Percentiles rank a stretch among this genome's conserved stretches.
These are phyloP conservation scores for Amanita phalloides DNA, from an alignment of 768 basidiomycete species.

Conservation along the genomic window DNA sequence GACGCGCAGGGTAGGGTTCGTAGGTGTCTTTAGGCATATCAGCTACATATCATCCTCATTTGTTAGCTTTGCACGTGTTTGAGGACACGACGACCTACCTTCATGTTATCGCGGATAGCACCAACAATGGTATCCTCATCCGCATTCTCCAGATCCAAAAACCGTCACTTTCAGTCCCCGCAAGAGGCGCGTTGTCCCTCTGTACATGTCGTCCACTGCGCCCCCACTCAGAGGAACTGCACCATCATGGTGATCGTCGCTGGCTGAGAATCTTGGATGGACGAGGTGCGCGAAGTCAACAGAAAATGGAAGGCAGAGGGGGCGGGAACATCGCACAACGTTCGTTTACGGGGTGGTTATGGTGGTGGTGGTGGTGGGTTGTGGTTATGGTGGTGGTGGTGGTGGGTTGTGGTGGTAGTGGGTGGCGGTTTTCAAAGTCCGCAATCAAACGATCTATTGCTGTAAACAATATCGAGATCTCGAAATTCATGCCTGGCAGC, in stretches of 20 bases:
- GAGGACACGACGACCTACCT: slow-evolving; percentile 34
- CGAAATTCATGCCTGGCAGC: too few species aligned
- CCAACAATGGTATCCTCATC: slow-evolving; percentile 54
- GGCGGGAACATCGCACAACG: too few species aligned
- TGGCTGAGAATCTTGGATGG: slow-evolving; percentile 10
- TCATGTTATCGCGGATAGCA: slow-evolving; percentile 69
- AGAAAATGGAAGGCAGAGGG: too few species aligned
- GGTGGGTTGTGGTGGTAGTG: too few species aligned
- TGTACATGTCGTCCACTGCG: slow-evolving; percentile 95
- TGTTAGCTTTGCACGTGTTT: too few species aligned
- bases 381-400: too few species aligned
- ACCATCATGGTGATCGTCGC: slow-evolving; percentile 79
- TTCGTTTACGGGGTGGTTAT: too few species aligned
- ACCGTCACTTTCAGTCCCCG: slow-evolving; percentile 57
- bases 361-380: too few species aligned
- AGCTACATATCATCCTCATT: slow-evolving; percentile 32
- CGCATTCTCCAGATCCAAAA: slow-evolving; percentile 68
- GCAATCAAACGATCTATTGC: too few species aligned
- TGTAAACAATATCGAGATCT: too few species aligned
- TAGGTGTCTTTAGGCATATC: slow-evolving; percentile 92
- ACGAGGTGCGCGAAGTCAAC: too few species aligned
- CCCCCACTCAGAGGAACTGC: slow-evolving; percentile 59
- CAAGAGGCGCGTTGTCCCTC: slow-evolving; percentile 86
- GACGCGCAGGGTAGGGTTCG: slow-evolving; percentile 87
- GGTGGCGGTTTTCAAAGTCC: too few species aligned